A percentile compares a stretch with the other conserved stretches of the same genome.
Evolutionary conservation across 768 basidiomycete species (phyloP).

Genomic region (Suillus hirtellus): DNA sequence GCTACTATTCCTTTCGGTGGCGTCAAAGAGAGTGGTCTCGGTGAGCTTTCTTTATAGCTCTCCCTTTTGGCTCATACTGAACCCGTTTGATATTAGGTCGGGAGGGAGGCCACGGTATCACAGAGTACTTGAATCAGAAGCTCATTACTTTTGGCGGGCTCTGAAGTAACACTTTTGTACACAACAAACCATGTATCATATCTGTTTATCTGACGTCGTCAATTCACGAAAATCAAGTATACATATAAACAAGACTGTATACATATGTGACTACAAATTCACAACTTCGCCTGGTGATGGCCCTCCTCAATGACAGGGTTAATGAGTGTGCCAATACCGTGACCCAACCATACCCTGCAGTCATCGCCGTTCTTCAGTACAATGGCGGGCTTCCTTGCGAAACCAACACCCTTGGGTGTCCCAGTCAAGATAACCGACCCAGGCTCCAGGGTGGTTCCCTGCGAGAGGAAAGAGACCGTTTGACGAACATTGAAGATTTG

Average conservation of each 20-base stretch:
- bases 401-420: conserved; percentile 82
- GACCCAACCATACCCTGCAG: conserved; percentile 65
- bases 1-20: conserved; percentile 88
- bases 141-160: conserved; percentile 80
- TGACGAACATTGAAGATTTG: conserved; percentile 81
- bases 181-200: conserved; percentile 7
- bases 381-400: conserved; percentile 66
- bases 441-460: conserved; percentile 79
- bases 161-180: conserved; percentile 22
- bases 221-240: background rate
- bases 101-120: conserved; percentile 88
- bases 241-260: background rate
- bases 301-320: conserved; percentile 78
- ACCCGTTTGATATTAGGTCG: conserved; percentile 45
- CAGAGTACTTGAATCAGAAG: conserved; percentile 85
- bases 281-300: conserved; percentile 43
- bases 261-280: conserved; percentile 13
- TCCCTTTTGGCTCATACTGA: conserved; percentile 5
- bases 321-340: conserved; percentile 76
- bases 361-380: conserved; percentile 76
- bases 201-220: background rate
- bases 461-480: conserved; percentile 79
- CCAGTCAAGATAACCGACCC: conserved; percentile 84
- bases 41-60: conserved; percentile 32
- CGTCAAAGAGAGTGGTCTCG: conserved; percentile 84